These are phyloP conservation scores for Pyricularia grisea DNA, from an alignment of 2,329 filamentous ascomycete genomes.

Conservation along the genomic window DNA sequence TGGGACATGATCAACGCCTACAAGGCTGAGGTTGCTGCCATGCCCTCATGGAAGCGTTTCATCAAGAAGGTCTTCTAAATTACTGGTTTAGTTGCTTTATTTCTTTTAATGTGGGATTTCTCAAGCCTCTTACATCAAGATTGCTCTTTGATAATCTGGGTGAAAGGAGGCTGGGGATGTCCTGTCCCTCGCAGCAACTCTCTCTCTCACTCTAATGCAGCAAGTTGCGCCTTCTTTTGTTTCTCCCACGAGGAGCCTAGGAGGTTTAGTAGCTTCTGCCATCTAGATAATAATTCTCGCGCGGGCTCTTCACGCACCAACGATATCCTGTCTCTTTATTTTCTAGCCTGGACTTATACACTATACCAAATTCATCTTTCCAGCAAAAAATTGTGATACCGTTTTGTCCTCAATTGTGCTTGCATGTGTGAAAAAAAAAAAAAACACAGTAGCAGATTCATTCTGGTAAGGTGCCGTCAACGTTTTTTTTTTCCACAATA, in stretches of 20 bases:
- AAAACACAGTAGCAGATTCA: too few species aligned
- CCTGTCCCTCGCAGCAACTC: not conserved
- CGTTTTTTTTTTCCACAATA: too few species aligned
- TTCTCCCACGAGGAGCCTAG: not conserved
- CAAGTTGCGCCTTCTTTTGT: not conserved
- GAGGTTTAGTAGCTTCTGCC: not conserved
- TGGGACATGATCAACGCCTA: conserved; percentile 54
- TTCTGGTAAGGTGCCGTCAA: too few species aligned
- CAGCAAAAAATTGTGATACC: not conserved
- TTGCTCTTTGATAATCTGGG: not conserved
- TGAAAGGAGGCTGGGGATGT: not conserved
- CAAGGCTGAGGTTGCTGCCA: conserved; percentile 18
- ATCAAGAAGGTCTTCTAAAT: conserved; percentile 6
- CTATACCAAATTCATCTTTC: not conserved
- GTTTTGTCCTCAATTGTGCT: too few species aligned
- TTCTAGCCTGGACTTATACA: not conserved
- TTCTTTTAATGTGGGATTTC: not conserved
- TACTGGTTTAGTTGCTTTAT: not conserved
- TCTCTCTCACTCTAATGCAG: not conserved
- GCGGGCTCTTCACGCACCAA: not conserved
- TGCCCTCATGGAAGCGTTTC: conserved; percentile 10
- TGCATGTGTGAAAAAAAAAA: too few species aligned
- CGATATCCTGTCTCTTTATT: not conserved
- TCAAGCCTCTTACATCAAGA: not conserved
- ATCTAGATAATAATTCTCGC: not conserved